Conservation (phyloP, 2,329 filamentous ascomycete genomes). For the Trichoderma gracile region DNA sequence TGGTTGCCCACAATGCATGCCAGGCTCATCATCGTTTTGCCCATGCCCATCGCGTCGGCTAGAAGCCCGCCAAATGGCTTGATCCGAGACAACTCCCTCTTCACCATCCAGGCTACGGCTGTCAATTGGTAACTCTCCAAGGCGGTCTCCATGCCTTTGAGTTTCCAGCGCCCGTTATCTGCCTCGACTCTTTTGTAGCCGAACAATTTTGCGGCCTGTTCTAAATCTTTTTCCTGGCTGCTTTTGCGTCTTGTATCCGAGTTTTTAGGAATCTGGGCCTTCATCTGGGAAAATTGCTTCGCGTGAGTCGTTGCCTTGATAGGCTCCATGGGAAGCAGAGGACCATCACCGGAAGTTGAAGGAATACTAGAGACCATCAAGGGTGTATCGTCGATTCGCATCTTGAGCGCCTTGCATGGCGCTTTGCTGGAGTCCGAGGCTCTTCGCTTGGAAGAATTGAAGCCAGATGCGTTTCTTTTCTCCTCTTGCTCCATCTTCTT, state of each 20-base stretch:
- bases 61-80: constrained; percentile 40
- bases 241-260: constrained; percentile 28
- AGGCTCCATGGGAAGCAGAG: neutral
- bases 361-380: neutral
- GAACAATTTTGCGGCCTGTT: constrained; percentile 27
- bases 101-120: constrained; percentile 55
- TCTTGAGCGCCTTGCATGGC: constrained; percentile 1
- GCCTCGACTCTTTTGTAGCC: constrained; percentile 30
- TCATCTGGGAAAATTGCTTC: constrained; percentile 23
- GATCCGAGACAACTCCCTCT: constrained; percentile 44
- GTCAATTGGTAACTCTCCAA: constrained; percentile 54
- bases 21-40: constrained; percentile 72
- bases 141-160: constrained; percentile 28
- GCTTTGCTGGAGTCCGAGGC: no score
- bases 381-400: neutral
- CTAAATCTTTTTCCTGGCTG: constrained; percentile 22
- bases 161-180: neutral
- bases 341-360: neutral
- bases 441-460: neutral
- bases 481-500: neutral
- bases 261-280: constrained; percentile 16
- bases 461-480: neutral
- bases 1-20: constrained; percentile 40
- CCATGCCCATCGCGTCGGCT: constrained; percentile 64
- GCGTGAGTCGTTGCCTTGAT: constrained; percentile 15